Evolutionary conservation across 805 yeast species (phyloP).

Genomic region (Candida methanosorbosa): DNA sequence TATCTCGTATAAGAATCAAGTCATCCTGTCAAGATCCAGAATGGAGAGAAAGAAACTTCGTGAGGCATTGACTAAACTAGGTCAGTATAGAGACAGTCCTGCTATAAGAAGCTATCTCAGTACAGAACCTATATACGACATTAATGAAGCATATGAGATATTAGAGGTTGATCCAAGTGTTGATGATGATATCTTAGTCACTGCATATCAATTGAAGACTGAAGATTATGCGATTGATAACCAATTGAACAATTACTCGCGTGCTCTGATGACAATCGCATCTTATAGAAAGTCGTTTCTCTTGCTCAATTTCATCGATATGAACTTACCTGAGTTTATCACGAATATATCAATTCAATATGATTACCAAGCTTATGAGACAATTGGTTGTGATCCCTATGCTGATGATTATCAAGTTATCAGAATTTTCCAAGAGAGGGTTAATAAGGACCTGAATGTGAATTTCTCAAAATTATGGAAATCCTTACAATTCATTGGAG

Average conservation of each 20-base stretch:
- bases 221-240: conserved; percentile 41
- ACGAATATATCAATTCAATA: conserved; percentile 2
- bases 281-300: conserved; percentile 44
- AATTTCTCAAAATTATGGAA: conserved; percentile 49
- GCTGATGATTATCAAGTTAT: conserved; percentile 53
- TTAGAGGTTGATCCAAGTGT: conserved; percentile 44
- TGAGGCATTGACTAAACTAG: conserved; percentile 30
- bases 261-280: conserved; percentile 59
- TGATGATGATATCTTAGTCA: conserved; percentile 63
- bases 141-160: conserved; percentile 39
- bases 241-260: conserved; percentile 27
- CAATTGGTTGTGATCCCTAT: conserved; percentile 38
- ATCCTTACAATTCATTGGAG: conserved; percentile 50
- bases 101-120: conserved; percentile 28
- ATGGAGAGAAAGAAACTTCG: conserved; percentile 23
- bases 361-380: conserved; percentile 16
- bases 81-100: conserved; percentile 28
- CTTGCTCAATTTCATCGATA: conserved; percentile 47
- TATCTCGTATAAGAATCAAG: conserved; percentile 16
- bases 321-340: conserved; percentile 27
- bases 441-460: conserved; percentile 28
- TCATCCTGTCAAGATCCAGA: conserved; percentile 13
- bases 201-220: conserved; percentile 61
- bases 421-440: conserved; percentile 39
- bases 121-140: conserved; percentile 38